Evolutionary conservation across 495 filamentous ascomycete species (phyloP), one percentile per base, ranked within the genome.

Genomic region (Ramalina intermedia): DNA sequence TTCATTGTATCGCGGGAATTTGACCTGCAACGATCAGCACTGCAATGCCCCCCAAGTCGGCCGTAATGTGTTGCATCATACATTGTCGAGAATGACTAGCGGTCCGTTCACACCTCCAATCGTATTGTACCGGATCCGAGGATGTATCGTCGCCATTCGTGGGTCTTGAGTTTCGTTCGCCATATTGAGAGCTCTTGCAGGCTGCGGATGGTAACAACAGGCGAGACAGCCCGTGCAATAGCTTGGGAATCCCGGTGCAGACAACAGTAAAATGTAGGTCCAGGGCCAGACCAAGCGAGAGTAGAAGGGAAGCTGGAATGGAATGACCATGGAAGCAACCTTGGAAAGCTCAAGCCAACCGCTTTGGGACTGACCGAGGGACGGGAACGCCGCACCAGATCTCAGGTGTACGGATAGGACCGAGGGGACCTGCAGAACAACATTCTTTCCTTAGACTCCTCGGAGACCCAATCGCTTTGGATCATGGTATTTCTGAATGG

Each of bases 61-160:
- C 12, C 18, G 44, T 27, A 60, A 6, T 18, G 24, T 48, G 21
- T 20, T 1, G 5, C 16, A 12, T 42, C 48, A 61, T 63, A 94
- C 89, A 74, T 93, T 87, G 61, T 96, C 93, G 43, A 99, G 75
- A 64, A 99, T 86, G 58, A 99, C 91, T 67, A 96, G 76, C 47
- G 91, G 91, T 42, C 91, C 93, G 69, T 96, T 99, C 66, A 96
- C 84, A 67, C 89, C 93, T 65, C 86, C 85, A 64, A 99, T 87
- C 53, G 91, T 99, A 72, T 99, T 99, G 74, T 99, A 99, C 51
- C 85, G 77, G 62, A 94, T 77, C 65, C 87, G 78, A 58, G 89
- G 89, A 65, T 82, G 77, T 63, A 94, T 75, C 58, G 69, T 74
- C 69, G 83, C 79, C 73, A 87, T 87, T 63, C 87, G 77, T 50